A percentile compares a stretch with the other conserved stretches of the same genome.
Evolutionary conservation across 176 grass and related monocot genomes (phyloP).

Genomic region (sorghum (Sorghum bicolor)): Sorghum_bicolor_NCBIv3 NC_012871.2:28678501-28679000

Average conservation of each 20-base stretch:
- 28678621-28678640: not conserved
- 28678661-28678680: not conserved
- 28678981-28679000: not conserved
- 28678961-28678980: not conserved
- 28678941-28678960: not conserved
- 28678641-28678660: not conserved
- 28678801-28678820: not conserved
- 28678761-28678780: not conserved
- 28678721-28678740: not conserved
- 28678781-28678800: not conserved
- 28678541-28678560: not conserved
- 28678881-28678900: slow-evolving; percentile 9
- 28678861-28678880: slow-evolving; percentile 15
- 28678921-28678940: slow-evolving; percentile 3
- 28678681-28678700: not conserved
- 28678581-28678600: not conserved
- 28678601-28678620: not conserved
- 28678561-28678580: not conserved
- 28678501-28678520: not conserved
- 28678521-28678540: not conserved
- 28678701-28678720: not conserved
- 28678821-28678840: not conserved
- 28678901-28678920: slow-evolving; percentile 9
- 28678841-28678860: slow-evolving; percentile 5
- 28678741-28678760: not conserved